Conservation (phyloP, 192 early-diverging fungal genomes). For the Coemansia furcata region DNA sequence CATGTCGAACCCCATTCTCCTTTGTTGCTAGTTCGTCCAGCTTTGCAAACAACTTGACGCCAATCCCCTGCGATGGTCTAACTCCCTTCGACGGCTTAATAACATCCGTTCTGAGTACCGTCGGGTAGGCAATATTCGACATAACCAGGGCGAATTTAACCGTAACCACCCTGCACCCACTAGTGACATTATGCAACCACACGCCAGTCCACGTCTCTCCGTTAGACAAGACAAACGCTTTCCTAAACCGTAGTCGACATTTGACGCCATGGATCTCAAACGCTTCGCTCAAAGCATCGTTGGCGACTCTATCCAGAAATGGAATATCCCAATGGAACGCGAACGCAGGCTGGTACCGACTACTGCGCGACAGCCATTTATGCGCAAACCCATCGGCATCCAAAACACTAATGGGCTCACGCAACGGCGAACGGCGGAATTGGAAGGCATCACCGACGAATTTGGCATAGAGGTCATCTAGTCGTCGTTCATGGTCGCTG, state of each 20-base stretch:
- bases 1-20: not conserved
- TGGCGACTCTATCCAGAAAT: not conserved
- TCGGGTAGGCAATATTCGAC: conserved; percentile 24
- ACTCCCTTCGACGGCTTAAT: conserved; percentile 20
- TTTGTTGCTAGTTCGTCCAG: not conserved
- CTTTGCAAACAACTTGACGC: conserved; percentile 21
- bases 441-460: conserved; percentile 10
- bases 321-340: conserved; percentile 25
- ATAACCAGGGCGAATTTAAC: conserved; percentile 19
- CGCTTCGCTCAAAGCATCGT: conserved; percentile 20
- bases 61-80: conserved; percentile 27
- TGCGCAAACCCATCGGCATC: conserved; percentile 21
- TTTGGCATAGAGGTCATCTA: conserved; percentile 23
- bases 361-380: conserved; percentile 10
- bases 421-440: not conserved
- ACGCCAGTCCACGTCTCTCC: conserved; percentile 31
- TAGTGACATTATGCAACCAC: conserved; percentile 31
- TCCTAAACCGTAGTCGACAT: conserved; percentile 20
- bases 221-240: conserved; percentile 13
- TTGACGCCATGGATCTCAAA: conserved; percentile 23
- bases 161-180: conserved; percentile 10
- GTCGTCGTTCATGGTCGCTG: not conserved
- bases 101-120: conserved; percentile 9
- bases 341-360: not conserved
- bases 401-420: conserved; percentile 13